Conservation (phyloP, 1,284 basidiomycete species). For the Malassezia pachydermatis region DNA sequence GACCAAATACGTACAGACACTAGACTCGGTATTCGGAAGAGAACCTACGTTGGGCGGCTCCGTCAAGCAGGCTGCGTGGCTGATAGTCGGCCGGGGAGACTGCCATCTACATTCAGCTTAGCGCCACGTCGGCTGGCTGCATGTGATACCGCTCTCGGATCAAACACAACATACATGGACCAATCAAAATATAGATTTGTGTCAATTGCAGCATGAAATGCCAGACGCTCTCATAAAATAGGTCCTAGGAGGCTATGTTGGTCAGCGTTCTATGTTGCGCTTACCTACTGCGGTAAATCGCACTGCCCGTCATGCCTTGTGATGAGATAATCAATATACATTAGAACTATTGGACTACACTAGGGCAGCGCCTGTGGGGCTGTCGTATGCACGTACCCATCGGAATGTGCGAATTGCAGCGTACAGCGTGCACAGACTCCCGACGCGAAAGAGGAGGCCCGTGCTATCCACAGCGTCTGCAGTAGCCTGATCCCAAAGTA, state of each 20-base stretch:
- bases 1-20: slow-evolving; percentile 5
- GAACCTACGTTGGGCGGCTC: slow-evolving; percentile 4
- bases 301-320: too few species aligned
- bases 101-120: neutral
- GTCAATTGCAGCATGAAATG: too few species aligned
- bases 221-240: too few species aligned
- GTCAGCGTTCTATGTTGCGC: too few species aligned
- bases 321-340: too few species aligned
- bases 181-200: too few species aligned
- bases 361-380: too few species aligned
- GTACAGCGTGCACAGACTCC: slow-evolving; percentile 17
- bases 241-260: too few species aligned
- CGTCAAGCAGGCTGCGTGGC: neutral
- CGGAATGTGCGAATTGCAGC: slow-evolving; percentile 12
- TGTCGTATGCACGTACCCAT: slow-evolving; percentile 14
- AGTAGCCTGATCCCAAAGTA: slow-evolving; percentile 2
- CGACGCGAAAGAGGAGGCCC: slow-evolving; percentile 16
- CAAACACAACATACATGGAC: neutral
- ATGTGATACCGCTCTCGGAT: slow-evolving; percentile 1
- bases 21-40: slow-evolving; percentile 10
- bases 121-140: slow-evolving; percentile 6
- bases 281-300: too few species aligned
- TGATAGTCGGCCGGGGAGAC: slow-evolving; percentile 4
- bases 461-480: slow-evolving; percentile 16
- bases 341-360: too few species aligned